phyloP scores from a whole-genome alignment of 345 rosid genomes.

The Hibiscus trionum region DNA sequence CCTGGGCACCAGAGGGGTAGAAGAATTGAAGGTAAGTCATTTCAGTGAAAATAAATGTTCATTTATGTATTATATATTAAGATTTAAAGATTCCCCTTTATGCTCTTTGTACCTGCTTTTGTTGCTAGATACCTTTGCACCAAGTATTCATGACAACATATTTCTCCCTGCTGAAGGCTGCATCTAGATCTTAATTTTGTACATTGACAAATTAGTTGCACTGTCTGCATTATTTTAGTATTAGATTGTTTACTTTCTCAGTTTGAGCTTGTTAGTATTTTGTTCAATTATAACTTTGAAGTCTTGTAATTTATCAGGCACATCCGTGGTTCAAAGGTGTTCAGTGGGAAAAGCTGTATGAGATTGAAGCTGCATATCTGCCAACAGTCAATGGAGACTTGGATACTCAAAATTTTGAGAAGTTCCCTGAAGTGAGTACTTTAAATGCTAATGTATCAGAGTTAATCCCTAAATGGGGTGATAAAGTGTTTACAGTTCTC shows the following conservation, averaged over 20 bases:
- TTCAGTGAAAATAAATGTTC: not conserved
- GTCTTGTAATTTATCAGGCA: constrained; percentile 36
- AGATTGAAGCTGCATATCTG: constrained; percentile 77
- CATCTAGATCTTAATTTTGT: constrained; percentile 2
- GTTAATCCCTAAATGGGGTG: not conserved
- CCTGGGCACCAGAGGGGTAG: constrained; percentile 83
- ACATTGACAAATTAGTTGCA: constrained; percentile 5
- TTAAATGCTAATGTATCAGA: constrained; percentile 5
- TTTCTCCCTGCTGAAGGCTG: not conserved
- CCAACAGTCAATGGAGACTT: constrained; percentile 82
- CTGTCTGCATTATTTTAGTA: not conserved
- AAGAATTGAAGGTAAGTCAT: constrained; percentile 68
- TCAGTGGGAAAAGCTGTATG: constrained; percentile 85
- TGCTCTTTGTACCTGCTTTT: not conserved
- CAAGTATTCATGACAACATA: not conserved
- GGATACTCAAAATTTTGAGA: constrained; percentile 97
- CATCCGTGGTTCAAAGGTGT: constrained; percentile 78
- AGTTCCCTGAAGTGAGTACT: constrained; percentile 89
- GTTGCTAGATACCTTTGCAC: not conserved
- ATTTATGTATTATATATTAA: not conserved
- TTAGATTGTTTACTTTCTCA: not conserved
- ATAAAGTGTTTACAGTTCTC: not conserved
- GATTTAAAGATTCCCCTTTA: not conserved
- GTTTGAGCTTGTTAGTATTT: constrained; percentile 10
- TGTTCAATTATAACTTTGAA: not conserved